Percentiles rank a stretch among this genome's conserved stretches.
phyloP scores from a whole-genome alignment of 2,329 filamentous ascomycete genomes.

The Calonectria pteridis region DNA sequence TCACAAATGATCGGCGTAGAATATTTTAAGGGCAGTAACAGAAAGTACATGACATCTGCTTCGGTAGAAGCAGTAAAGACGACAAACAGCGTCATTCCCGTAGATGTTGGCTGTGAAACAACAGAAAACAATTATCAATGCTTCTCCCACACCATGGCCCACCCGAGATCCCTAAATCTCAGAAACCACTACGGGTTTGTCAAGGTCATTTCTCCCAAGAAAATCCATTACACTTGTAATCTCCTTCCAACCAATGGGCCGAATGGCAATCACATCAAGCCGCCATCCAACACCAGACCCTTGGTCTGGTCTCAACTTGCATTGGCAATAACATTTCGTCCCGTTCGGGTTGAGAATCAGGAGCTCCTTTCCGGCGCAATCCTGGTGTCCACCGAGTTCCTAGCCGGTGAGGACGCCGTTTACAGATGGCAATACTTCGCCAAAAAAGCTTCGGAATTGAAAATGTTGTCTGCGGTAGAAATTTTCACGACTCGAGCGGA shows the following conservation, averaged over 20 bases:
- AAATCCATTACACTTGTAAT: conserved; percentile 40
- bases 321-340: conserved; percentile 49
- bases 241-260: conserved; percentile 46
- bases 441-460: conserved; percentile 73
- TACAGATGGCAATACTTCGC: conserved; percentile 66
- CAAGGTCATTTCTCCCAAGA: conserved; percentile 46
- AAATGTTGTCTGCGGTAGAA: conserved; percentile 68
- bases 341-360: conserved; percentile 31
- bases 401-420: conserved; percentile 46
- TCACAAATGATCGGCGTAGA: not conserved
- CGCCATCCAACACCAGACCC: conserved; percentile 41
- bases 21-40: not conserved
- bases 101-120: conserved; percentile 1
- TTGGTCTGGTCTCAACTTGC: conserved; percentile 41
- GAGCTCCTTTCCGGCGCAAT: conserved; percentile 43
- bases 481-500: conserved; percentile 67
- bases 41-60: not conserved
- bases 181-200: conserved; percentile 24
- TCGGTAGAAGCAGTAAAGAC: not conserved
- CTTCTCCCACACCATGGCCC: not conserved
- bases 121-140: not conserved
- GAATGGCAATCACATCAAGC: conserved; percentile 44
- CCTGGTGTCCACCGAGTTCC: conserved; percentile 43
- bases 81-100: not conserved
- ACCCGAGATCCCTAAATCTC: not conserved